Percentiles rank a stretch among this genome's conserved stretches.
phyloP scores from a whole-genome alignment of 108 stramenopile genomes.

The Cyclotella choctawhatcheeana region DNA sequence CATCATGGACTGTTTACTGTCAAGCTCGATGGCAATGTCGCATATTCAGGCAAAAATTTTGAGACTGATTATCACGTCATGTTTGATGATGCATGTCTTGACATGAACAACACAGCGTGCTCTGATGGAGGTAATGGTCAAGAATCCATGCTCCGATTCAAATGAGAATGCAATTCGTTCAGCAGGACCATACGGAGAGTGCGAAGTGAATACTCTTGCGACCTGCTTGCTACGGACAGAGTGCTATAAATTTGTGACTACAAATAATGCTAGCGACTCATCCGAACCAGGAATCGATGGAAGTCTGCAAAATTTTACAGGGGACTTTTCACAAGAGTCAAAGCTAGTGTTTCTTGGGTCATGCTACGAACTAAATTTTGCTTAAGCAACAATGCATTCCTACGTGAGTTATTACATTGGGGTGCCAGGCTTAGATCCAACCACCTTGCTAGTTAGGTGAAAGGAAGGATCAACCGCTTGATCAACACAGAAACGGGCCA shows the following conservation, averaged over 20 bases:
- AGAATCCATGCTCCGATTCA: neutral
- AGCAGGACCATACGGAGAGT: conserved; percentile 41
- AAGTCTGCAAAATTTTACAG: conserved; percentile 36
- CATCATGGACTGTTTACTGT: conserved; percentile 24
- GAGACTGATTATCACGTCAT: conserved; percentile 17
- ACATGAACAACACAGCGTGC: too few relatives aligned
- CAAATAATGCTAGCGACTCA: conserved; percentile 6
- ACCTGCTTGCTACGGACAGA: conserved; percentile 30
- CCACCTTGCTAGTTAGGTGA: conserved; percentile 47
- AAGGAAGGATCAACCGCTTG: conserved; percentile 68
- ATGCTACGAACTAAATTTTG: conserved; percentile 30
- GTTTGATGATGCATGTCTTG: conserved; percentile 33
- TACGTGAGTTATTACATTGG: conserved; percentile 21
- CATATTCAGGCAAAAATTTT: conserved; percentile 24
- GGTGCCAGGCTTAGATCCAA: conserved; percentile 56
- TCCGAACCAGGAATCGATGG: conserved; percentile 7
- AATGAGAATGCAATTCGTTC: conserved; percentile 24
- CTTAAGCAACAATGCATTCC: neutral
- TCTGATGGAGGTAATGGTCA: too few relatives aligned
- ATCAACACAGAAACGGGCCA: conserved; percentile 68
- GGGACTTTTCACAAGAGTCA: conserved; percentile 4
- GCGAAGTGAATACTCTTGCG: conserved; percentile 37
- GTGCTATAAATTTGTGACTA: conserved; percentile 36
- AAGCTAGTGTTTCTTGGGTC: conserved; percentile 39
- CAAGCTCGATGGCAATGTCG: conserved; percentile 24